Evolutionary conservation across 345 rosid genomes (phyloP), one percentile per base, ranked within the genome.

Genomic region (Citrus sinensis): DNA sequence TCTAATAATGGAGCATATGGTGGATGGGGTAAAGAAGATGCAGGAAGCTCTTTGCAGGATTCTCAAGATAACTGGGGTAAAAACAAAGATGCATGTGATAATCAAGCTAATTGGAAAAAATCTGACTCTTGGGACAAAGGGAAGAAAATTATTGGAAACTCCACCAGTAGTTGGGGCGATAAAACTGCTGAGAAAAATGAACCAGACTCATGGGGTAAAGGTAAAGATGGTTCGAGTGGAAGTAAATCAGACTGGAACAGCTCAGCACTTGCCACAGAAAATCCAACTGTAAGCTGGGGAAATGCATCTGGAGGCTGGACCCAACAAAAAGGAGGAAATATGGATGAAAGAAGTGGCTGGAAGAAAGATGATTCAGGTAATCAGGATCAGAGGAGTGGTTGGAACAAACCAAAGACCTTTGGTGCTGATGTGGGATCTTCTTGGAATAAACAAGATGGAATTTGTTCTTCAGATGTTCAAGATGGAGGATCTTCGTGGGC

Each of bases 11-110:
- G 79, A 80, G 71, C 82, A 62, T 80, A 86, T 73, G 88, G 67
- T 51, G 83, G 84, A 82, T 88, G 86, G 87, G 92, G 90, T 79
- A 89, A 90, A 83, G 69, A 73, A 64, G 82, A 69, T 82, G 73
- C 76, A 9, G 70, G 76, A 24, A 77, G 70, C 62, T 73, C 83
- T 74, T 82, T 78, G 6, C 80, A 63, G 29, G 79, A 62, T 56
- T 71, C 78, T 71, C 80, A 66, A 76, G 80, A 72, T 56, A 82
- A 58, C 70, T 88, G 90, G 90, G 83, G 70, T 49, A 87, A 81
- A 37, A 65, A n/a, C 42, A 74, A 59, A 66, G 71, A 46, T 22
- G 67, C 56, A 7, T 60, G 60, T 32, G 60, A 17, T 70, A 65
- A 40, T 75, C 68, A 75, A 54, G 83, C 62, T 20, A n/a, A 62